Percentiles rank a stretch among this genome's conserved stretches.
Evolutionary conservation across 352 stramenopile species (phyloP).

Genomic region (Phytophthora litchii): DNA sequence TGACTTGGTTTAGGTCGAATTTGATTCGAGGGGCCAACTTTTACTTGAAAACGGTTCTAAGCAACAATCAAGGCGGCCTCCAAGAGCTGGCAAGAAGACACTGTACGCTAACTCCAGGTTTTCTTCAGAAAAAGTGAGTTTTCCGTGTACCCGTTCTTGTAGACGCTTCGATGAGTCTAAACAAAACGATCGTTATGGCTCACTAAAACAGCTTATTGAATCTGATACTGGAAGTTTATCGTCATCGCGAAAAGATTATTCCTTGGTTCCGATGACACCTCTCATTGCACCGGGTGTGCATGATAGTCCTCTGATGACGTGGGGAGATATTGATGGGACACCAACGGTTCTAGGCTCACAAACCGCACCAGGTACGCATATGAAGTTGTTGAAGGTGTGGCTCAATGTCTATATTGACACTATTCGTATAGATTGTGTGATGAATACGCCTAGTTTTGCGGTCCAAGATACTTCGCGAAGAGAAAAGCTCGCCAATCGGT

Average conservation of each 20-base stretch:
- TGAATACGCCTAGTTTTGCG: conserved; percentile 62
- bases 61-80: conserved; percentile 25
- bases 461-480: conserved; percentile 64
- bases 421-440: conserved; percentile 38
- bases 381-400: background rate
- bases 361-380: conserved; percentile 45
- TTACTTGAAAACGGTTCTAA: conserved; percentile 56
- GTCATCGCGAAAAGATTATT: conserved; percentile 34
- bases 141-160: background rate
- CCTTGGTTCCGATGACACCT: conserved; percentile 82
- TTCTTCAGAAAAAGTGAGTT: conserved; percentile 31
- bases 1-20: conserved; percentile 29
- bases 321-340: conserved; percentile 85
- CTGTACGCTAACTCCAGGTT: conserved; percentile 85
- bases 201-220: conserved; percentile 1
- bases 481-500: conserved; percentile 65
- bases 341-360: conserved; percentile 58
- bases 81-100: conserved; percentile 48
- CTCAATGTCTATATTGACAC: background rate
- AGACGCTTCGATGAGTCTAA: background rate
- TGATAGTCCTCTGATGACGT: conserved; percentile 84
- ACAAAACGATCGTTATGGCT: conserved; percentile 1
- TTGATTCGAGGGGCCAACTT: conserved; percentile 16
- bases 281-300: conserved; percentile 72
- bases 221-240: background rate